These are phyloP conservation scores for Teratosphaeriaceae sp. DNA, from an alignment of 2,329 filamentous ascomycete genomes.

Conservation along the genomic window DNA sequence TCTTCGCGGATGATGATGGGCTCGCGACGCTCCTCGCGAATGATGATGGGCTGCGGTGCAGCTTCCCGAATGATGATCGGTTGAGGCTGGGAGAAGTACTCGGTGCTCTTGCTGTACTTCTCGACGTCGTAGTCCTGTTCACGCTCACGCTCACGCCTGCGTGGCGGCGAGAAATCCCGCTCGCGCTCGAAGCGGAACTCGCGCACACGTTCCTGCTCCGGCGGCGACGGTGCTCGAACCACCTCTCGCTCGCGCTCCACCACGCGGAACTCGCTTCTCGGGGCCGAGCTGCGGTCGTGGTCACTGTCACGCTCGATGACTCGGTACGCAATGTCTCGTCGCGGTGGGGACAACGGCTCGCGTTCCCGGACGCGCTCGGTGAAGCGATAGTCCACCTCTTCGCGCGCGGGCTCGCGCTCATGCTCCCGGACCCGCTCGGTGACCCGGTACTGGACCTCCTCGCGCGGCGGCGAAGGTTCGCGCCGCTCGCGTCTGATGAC, in stretches of 20 bases:
- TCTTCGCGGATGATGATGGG: constrained; percentile 36
- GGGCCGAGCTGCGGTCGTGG: constrained; percentile 14
- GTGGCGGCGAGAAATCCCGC: constrained; percentile 39
- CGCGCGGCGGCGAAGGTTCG: constrained; percentile 12
- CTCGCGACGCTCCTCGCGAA: constrained; percentile 44
- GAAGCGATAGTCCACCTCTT: constrained; percentile 28
- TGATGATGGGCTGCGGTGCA: constrained; percentile 47
- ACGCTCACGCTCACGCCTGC: constrained; percentile 28
- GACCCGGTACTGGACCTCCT: constrained; percentile 13
- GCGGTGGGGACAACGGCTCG: constrained; percentile 12
- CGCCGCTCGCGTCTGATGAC: constrained; percentile 38
- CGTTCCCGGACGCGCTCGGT: constrained; percentile 34
- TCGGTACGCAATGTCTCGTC: constrained; percentile 27
- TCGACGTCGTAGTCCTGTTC: constrained; percentile 41
- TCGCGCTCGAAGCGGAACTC: constrained; percentile 49
- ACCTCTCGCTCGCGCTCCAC: constrained; percentile 31
- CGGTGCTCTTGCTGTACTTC: constrained; percentile 47
- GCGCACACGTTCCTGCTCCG: constrained; percentile 38
- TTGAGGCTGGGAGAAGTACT: constrained; percentile 44
- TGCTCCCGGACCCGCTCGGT: constrained; percentile 16
- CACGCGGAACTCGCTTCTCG: constrained; percentile 32
- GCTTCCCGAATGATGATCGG: constrained; percentile 44
- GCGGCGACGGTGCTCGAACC: constrained; percentile 29
- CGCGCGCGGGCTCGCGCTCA: constrained; percentile 14
- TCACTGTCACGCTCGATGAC: constrained; percentile 27